Evolutionary conservation across 768 basidiomycete species (phyloP), one percentile per base, ranked within the genome.

Genomic region (Lactarius trivialis): DNA sequence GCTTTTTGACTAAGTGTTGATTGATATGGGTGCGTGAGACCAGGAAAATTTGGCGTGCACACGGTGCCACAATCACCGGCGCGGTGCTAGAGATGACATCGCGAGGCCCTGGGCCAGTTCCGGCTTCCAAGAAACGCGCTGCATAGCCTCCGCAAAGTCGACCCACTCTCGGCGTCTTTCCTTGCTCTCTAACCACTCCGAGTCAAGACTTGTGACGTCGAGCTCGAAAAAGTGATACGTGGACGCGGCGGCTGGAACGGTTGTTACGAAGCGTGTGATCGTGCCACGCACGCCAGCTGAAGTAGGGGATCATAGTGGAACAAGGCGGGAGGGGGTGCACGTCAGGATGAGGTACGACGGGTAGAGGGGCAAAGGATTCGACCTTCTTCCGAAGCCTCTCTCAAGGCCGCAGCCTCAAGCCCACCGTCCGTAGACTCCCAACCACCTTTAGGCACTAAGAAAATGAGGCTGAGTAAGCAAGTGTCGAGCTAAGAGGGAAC

Each of bases 351-450:
- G 81, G 81, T 78, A 80, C 79, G 82, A 86, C 82, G 81, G 78
- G 81, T 75, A 85, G 78, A 85, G 80, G 85, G 82, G 82, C 79
- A 84, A 86, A 83, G 78, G 84, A 84, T 85, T 85, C 85, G 89
- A 93, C 91, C 91, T 93, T 93, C 91, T 89, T 93, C 91, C 75
- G 88, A 80, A 77, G 91, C 91, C 85, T 93, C 91, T 75, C 91
- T 83, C 71, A 84, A 88, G 77, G 91, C 91, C 73, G 91, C 91
- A 77, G 84, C 86, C 80, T 92, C 90, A 70, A 93, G 78, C 74
- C 79, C 80, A 69, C 81, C 85, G 81, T 93, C 91, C 60, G 86
- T 80, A 68, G 84, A 77, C 76, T 93, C 91, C 86, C 86, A 93
- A 72, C 91, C 91, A 74, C 91, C 91, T 79, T 93, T 93, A n/a